Evolutionary conservation across 768 basidiomycete species (phyloP), one percentile per base, ranked within the genome.

Genomic region (Termitomyces sp.): DNA sequence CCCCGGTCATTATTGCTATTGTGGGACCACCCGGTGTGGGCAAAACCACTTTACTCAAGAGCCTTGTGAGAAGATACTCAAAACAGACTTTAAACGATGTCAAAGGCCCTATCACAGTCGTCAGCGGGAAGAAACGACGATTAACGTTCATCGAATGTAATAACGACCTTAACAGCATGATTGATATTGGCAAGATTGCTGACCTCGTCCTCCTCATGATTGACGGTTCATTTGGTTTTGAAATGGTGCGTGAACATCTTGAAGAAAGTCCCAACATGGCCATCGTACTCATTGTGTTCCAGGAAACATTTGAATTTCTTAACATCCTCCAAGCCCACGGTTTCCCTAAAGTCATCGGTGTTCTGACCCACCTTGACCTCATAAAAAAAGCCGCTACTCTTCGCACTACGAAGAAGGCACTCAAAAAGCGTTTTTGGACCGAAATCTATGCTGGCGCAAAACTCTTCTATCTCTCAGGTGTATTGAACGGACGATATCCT

Each of bases 261-360:
- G 27, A 0, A 47, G 46, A 27, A 7, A 1, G 38, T 47, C 16
- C 23, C 9, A 29, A 29, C 5, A 29, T 29, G 29, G 31, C 48
- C 10, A 43, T 57, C 20, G 36, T 23, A 27, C 29, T 45, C 32
- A 47, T 45, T 4, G 15, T 41, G 31, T 31, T 42, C 0, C 66
- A 98, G 95, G 97, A 98, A 85, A 94, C 94, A 0, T 98, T 99
- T 64, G 97, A 99, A 72, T 98, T 98, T 60, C 86, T 99, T 52
- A 98, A 98, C 63, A 86, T 98, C 63, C 86, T 99, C 23, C 94
- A 98, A 74, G 81, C 93, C 0, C 97, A 99, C 67, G 97, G 97
- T 31, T 96, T 99, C 68, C 97, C 97, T 2, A 99, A 98, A 78
- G 94, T 98, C 63, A 93, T 99, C 58, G 96, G 97, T 53, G 73